phyloP scores from a whole-genome alignment of 345 rosid species.

The Eucalyptus camaldulensis region DNA sequence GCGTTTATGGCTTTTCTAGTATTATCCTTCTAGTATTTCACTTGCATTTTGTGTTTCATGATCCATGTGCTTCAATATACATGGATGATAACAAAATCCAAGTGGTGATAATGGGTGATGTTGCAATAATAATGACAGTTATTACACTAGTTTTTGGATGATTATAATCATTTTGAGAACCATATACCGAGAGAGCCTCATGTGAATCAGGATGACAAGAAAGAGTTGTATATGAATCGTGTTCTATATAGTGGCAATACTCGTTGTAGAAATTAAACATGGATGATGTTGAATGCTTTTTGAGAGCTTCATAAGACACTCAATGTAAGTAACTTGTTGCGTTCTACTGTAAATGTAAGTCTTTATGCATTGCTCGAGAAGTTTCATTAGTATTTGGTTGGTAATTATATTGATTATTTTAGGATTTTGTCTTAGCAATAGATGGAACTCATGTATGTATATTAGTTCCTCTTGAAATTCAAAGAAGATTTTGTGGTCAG shows the following conservation, averaged over 20 bases:
- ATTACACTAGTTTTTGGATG: not conserved
- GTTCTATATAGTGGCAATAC: not conserved
- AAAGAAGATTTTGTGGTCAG: no score
- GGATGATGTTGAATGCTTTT: not conserved
- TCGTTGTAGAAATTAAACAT: not conserved
- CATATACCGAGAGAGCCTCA: not conserved
- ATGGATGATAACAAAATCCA: not conserved
- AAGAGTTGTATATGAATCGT: not conserved
- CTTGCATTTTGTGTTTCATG: no score
- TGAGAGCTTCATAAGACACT: not conserved
- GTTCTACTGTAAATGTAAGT: not conserved
- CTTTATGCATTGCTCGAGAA: no score
- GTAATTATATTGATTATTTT: no score
- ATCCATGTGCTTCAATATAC: not conserved
- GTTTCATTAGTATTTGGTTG: no score
- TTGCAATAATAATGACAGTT: not conserved
- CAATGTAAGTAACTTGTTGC: not conserved
- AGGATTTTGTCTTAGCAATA: no score
- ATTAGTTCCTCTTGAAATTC: no score
- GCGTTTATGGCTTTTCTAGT: accelerated
- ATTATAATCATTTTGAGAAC: not conserved
- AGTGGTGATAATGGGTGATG: not conserved
- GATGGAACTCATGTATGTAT: no score
- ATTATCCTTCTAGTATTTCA: no score
- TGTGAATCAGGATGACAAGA: not conserved